These are phyloP conservation scores for Verticillium isaacii DNA, from an alignment of 2,329 filamentous ascomycete genomes.

Conservation along the genomic window DNA sequence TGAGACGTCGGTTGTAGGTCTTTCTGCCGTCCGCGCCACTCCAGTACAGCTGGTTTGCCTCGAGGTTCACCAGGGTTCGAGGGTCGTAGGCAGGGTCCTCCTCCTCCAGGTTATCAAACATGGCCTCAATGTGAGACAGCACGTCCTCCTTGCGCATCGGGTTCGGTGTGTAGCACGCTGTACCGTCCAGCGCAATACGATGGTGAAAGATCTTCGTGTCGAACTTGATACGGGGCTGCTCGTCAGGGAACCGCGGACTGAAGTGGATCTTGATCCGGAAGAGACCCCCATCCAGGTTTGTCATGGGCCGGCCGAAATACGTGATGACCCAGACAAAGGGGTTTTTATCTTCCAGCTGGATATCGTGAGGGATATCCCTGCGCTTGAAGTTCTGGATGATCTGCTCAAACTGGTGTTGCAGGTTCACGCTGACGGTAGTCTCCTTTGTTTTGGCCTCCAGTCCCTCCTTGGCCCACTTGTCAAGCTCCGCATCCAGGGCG, in stretches of 20 bases:
- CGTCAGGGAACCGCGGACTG: conserved; percentile 80
- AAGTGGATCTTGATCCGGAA: conserved; percentile 77
- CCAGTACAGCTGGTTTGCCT: conserved; percentile 86
- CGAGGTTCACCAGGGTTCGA: conserved; percentile 77
- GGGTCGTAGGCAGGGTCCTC: conserved; percentile 87
- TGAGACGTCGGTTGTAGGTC: conserved; percentile 74
- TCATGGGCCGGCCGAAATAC: conserved; percentile 89
- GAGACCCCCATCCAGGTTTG: conserved; percentile 85
- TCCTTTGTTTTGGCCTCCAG: conserved; percentile 58
- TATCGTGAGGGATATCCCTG: conserved; percentile 65
- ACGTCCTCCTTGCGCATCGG: conserved; percentile 65
- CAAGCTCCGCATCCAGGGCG: conserved; percentile 66
- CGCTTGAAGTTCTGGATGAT: conserved; percentile 70
- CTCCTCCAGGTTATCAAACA: conserved; percentile 80
- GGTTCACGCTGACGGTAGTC: conserved; percentile 71
- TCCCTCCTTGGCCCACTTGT: conserved; percentile 68
- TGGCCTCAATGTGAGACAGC: conserved; percentile 75
- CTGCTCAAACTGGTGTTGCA: conserved; percentile 82
- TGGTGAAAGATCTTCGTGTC: conserved; percentile 84
- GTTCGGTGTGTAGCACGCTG: conserved; percentile 74
- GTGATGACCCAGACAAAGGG: conserved; percentile 87
- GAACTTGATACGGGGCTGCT: conserved; percentile 80
- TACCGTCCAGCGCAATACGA: conserved; percentile 73
- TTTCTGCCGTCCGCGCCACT: conserved; percentile 74
- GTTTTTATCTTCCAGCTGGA: conserved; percentile 74